phyloP scores from a whole-genome alignment of 768 basidiomycete species.

The Panellus pusillus region DNA sequence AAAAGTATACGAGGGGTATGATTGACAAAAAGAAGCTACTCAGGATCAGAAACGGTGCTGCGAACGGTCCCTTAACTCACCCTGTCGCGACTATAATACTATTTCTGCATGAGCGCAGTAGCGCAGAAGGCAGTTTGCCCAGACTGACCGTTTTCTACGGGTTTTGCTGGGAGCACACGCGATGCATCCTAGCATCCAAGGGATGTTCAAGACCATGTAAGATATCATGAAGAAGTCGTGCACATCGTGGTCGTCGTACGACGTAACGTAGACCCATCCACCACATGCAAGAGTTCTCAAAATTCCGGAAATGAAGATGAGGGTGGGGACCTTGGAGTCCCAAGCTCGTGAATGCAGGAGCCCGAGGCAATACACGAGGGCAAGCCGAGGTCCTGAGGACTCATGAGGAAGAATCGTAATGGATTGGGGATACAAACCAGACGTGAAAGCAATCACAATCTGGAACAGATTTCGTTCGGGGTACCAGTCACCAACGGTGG shows the following conservation, averaged over 20 bases:
- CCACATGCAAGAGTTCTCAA: slow-evolving; percentile 80
- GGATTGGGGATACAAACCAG: slow-evolving; percentile 43
- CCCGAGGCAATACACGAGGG: slow-evolving; percentile 63
- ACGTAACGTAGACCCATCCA: slow-evolving; percentile 92
- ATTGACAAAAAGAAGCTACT: slow-evolving; percentile 72
- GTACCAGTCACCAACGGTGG: slow-evolving; percentile 91
- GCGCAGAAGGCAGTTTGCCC: background rate
- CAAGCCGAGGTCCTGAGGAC: slow-evolving; percentile 67
- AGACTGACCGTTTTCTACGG: slow-evolving; percentile 54
- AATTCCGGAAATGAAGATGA: slow-evolving; percentile 63
- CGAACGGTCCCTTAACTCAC: slow-evolving; percentile 34
- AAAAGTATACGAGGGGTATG: slow-evolving; percentile 78
- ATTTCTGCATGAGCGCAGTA: background rate
- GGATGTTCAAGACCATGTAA: slow-evolving; percentile 81
- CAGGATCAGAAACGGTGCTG: background rate
- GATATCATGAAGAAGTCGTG: slow-evolving; percentile 89
- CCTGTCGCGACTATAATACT: slow-evolving; percentile 55
- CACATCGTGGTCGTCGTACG: slow-evolving; percentile 75
- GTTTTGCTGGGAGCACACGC: slow-evolving; percentile 48
- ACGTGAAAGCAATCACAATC: slow-evolving; percentile 81
- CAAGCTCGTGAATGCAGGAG: slow-evolving; percentile 42
- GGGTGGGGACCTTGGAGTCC: slow-evolving; percentile 42
- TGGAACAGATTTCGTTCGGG: slow-evolving; percentile 86
- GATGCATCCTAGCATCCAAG: slow-evolving; percentile 84
- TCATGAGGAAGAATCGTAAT: background rate